Conservation (phyloP, 2,329 filamentous ascomycete species). For the Colletotrichum tofieldiae region DNA sequence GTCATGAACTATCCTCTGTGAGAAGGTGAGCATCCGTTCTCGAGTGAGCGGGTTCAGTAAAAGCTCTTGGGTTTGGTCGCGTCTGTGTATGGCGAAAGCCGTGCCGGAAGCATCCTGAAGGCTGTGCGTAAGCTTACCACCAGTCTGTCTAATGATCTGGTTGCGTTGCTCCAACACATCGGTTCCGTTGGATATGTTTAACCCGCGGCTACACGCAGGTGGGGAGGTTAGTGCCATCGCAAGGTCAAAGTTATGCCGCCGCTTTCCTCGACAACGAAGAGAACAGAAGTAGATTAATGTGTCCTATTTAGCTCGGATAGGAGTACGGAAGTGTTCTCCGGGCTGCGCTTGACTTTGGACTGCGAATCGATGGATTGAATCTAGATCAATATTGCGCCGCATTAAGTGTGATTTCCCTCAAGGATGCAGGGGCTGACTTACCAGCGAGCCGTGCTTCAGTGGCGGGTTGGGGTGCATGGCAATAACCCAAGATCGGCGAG, state of each 20-base stretch:
- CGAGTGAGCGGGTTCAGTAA: conserved; percentile 43
- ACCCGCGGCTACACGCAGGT: neutral
- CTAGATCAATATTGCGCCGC: neutral
- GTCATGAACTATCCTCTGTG: conserved; percentile 44
- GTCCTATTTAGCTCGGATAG: neutral
- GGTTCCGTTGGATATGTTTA: neutral
- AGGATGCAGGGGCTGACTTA: neutral
- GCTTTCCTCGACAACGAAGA: neutral
- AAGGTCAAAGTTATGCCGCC: too few relatives aligned
- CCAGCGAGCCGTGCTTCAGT: neutral
- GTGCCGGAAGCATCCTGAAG: neutral
- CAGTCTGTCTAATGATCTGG: neutral
- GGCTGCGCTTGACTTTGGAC: neutral
- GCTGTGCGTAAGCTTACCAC: neutral
- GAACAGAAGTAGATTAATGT: too few relatives aligned
- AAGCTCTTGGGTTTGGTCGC: conserved; percentile 47
- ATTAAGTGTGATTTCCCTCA: neutral
- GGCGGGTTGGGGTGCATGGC: neutral
- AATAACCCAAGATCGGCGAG: neutral
- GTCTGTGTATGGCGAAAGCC: conserved; percentile 34
- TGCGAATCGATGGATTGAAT: neutral
- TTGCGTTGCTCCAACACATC: neutral
- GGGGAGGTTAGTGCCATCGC: neutral
- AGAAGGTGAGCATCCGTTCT: conserved; percentile 46
- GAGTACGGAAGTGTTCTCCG: neutral